Conservation (phyloP, 345 rosid species). For the Eucalyptus virginea region DNA sequence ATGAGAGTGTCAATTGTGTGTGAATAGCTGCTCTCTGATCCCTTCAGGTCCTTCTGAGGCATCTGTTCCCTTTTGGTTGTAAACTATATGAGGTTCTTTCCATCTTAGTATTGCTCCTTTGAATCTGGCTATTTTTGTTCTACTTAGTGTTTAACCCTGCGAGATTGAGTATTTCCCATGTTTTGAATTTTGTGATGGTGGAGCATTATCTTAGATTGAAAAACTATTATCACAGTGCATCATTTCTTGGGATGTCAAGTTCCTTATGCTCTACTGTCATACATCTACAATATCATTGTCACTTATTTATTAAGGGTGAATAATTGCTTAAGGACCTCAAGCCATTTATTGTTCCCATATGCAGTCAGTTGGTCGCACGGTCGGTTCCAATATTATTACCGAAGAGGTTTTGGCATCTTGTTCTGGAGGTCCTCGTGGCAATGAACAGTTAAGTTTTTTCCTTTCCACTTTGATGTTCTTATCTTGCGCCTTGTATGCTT, state of each 20-base stretch:
- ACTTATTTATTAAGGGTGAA: not conserved
- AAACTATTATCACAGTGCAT: not conserved
- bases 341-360: not conserved
- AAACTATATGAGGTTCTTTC: not conserved
- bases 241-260: not conserved
- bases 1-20: not conserved
- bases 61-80: not conserved
- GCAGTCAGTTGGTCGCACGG: constrained; percentile 62
- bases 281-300: not conserved
- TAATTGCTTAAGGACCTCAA: not conserved
- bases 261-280: not conserved
- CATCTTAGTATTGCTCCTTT: not conserved
- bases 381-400: constrained; percentile 52
- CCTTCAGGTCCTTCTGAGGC: not conserved
- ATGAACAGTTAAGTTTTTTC: constrained; percentile 62
- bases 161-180: not conserved
- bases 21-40: not conserved
- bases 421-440: constrained; percentile 69
- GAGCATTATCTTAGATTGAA: not conserved
- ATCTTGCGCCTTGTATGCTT: not conserved
- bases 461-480: not conserved
- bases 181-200: not conserved
- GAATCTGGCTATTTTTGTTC: not conserved
- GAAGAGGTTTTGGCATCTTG: constrained; percentile 77
- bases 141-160: not conserved